Conservation (phyloP, 768 basidiomycete species). For the Phylloporus rhodoxanthus region DNA sequence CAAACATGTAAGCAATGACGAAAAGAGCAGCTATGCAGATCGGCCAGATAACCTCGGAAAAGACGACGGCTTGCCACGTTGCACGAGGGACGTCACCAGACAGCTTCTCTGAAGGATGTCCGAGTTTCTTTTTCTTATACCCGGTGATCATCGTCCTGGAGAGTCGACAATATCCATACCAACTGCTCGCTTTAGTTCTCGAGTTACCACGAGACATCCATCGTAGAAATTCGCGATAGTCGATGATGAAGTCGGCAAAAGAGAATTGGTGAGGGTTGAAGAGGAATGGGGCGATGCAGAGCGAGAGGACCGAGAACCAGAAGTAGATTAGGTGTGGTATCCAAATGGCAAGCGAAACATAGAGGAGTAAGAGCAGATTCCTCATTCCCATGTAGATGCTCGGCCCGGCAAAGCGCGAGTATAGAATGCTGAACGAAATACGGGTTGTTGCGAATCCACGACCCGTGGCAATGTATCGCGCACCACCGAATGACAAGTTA, state of each 20-base stretch:
- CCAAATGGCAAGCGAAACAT: constrained; percentile 88
- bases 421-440: constrained; percentile 92
- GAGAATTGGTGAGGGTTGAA: constrained; percentile 99
- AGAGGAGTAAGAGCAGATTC: constrained; percentile 84
- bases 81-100: constrained; percentile 93
- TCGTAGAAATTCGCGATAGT: constrained; percentile 95
- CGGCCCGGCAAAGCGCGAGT: constrained; percentile 98
- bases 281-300: constrained; percentile 94
- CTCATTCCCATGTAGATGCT: constrained; percentile 99
- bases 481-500: constrained; percentile 96
- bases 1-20: constrained; percentile 83
- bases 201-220: constrained; percentile 99
- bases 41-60: constrained; percentile 80
- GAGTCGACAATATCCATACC: constrained; percentile 98
- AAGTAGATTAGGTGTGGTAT: constrained; percentile 96
- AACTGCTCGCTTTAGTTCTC: constrained; percentile 91
- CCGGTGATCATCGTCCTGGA: constrained; percentile 97
- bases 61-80: constrained; percentile 74
- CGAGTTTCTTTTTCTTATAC: constrained; percentile 98
- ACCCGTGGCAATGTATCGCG: constrained; percentile 97
- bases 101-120: constrained; percentile 95
- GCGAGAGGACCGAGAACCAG: constrained; percentile 93
- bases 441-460: constrained; percentile 98
- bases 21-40: constrained; percentile 73
- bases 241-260: constrained; percentile 94